phyloP scores from a whole-genome alignment of 768 basidiomycete species.

The Glaciozyma antarctica region DNA sequence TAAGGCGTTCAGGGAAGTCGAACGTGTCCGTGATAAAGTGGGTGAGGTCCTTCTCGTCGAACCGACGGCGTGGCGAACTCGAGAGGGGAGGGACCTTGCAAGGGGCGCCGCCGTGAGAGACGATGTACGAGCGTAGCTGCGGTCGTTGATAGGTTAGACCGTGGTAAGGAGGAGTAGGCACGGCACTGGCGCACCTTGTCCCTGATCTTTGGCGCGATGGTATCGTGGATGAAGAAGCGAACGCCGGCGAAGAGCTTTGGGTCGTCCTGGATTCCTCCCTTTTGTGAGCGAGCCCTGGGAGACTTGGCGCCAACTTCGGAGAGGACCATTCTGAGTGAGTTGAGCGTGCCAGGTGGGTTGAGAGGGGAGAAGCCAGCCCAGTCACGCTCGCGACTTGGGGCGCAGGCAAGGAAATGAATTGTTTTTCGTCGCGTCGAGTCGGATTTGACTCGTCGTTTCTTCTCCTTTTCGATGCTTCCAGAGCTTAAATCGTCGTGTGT shows the following conservation, averaged over 20 bases:
- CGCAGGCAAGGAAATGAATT: background rate
- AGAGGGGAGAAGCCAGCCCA: too few species aligned
- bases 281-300: background rate
- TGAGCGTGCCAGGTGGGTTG: too few species aligned
- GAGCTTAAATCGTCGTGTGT: background rate
- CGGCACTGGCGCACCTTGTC: background rate
- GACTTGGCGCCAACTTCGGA: background rate
- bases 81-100: slow-evolving; percentile 3
- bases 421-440: too few species aligned
- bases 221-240: slow-evolving; percentile 5
- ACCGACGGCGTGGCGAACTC: background rate
- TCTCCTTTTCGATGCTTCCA: background rate
- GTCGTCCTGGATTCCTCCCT: background rate
- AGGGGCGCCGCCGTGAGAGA: slow-evolving; percentile 6
- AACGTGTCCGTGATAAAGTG: slow-evolving; percentile 54
- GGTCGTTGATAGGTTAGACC: background rate
- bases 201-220: background rate
- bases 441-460: too few species aligned
- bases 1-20: slow-evolving; percentile 49
- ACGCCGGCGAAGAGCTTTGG: slow-evolving; percentile 7
- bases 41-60: slow-evolving; percentile 42
- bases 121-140: slow-evolving; percentile 22
- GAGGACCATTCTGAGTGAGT: background rate
- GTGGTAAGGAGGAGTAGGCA: background rate
- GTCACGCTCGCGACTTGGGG: too few species aligned